Percentiles rank a stretch among this genome's conserved stretches.
Evolutionary conservation across 1,284 basidiomycete genomes (phyloP).

Genomic region (Marasmius oreades): DNA sequence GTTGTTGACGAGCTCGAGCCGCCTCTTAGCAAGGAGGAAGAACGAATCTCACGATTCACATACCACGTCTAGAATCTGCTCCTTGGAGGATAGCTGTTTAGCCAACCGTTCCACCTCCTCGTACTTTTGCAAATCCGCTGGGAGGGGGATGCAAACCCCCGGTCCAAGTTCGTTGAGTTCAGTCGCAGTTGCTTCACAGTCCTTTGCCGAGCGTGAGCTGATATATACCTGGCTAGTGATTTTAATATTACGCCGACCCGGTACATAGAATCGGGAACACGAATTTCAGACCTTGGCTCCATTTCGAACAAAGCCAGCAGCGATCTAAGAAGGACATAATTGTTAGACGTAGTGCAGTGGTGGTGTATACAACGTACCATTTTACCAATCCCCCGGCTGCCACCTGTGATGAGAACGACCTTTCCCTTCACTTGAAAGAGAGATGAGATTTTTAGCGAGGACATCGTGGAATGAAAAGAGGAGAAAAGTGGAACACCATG

Average conservation of each 20-base stretch:
- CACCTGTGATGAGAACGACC: conserved; percentile 68
- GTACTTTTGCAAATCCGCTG: conserved; percentile 57
- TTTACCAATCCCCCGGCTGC: conserved; percentile 68
- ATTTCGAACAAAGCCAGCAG: conserved; percentile 62
- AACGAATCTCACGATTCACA: neutral
- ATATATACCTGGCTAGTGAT: conserved; percentile 78
- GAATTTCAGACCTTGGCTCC: conserved; percentile 49
- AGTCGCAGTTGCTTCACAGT: conserved; percentile 53
- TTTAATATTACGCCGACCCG: conserved; percentile 16
- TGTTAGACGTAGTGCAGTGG: neutral
- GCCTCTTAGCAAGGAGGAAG: neutral
- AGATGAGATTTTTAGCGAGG: conserved; percentile 35
- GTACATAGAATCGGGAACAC: neutral
- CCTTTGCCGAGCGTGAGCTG: conserved; percentile 55
- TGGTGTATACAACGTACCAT: conserved; percentile 42
- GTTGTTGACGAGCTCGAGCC: conserved; percentile 55
- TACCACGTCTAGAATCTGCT: conserved; percentile 51
- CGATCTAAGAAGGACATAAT: conserved; percentile 16
- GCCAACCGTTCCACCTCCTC: conserved; percentile 57
- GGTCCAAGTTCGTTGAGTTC: conserved; percentile 54
- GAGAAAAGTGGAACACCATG: neutral
- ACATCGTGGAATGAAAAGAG: conserved; percentile 16
- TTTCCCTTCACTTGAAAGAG: conserved; percentile 60
- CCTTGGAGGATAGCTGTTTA: conserved; percentile 45
- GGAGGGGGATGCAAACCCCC: conserved; percentile 54